phyloP scores from a whole-genome alignment of 2,329 filamentous ascomycete species.

The Curvularia eragrostidis region DNA sequence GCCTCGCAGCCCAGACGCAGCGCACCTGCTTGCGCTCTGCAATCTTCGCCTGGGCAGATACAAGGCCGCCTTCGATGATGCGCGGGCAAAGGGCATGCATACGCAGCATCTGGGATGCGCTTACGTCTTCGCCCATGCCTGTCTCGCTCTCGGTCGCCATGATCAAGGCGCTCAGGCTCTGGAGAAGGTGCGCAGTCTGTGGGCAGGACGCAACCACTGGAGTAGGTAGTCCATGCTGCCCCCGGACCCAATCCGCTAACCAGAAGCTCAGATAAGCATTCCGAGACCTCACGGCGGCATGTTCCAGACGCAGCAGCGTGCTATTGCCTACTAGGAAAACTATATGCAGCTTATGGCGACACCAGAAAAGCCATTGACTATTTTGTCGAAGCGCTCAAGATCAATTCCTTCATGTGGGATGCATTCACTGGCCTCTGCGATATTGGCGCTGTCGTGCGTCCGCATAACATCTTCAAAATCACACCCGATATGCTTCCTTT shows the following conservation, averaged over 20 bases:
- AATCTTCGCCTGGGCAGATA: slow-evolving; percentile 82
- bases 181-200: slow-evolving; percentile 79
- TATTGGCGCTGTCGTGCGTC: slow-evolving; percentile 76
- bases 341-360: slow-evolving; percentile 81
- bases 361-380: slow-evolving; percentile 82
- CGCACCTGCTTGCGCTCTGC: slow-evolving; percentile 83
- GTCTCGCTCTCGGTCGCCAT: slow-evolving; percentile 76
- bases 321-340: slow-evolving; percentile 83
- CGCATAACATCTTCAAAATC: slow-evolving; percentile 85
- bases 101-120: slow-evolving; percentile 83
- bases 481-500: slow-evolving; percentile 66
- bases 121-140: slow-evolving; percentile 91
- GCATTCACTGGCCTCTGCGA: slow-evolving; percentile 90
- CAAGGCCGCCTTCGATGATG: slow-evolving; percentile 84
- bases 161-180: slow-evolving; percentile 83
- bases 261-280: slow-evolving; percentile 67
- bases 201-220: slow-evolving; percentile 77
- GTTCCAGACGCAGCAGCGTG: slow-evolving; percentile 84
- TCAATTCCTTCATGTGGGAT: slow-evolving; percentile 98
- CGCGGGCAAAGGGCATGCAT: slow-evolving; percentile 72
- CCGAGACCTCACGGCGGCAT: slow-evolving; percentile 74
- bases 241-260: slow-evolving; percentile 15
- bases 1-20: slow-evolving; percentile 77
- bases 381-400: slow-evolving; percentile 86
- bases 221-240: slow-evolving; percentile 62